Evolutionary conservation across 2,329 filamentous ascomycete species (phyloP), one percentile per base, ranked within the genome.

Genomic region (Zasmidium cellare): DNA sequence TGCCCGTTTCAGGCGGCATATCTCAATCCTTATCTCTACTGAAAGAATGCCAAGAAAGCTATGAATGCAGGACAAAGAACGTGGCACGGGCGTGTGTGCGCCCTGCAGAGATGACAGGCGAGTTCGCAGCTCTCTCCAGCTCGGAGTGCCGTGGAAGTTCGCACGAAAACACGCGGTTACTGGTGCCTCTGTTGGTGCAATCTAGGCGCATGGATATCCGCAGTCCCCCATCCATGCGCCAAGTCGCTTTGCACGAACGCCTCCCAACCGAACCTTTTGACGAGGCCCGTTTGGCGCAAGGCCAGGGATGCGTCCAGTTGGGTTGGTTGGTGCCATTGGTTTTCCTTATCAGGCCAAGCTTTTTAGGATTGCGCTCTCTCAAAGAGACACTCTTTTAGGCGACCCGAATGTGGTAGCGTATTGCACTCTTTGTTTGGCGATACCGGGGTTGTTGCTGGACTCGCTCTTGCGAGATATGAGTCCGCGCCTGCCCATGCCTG

Each of bases 261-360:
- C n/a, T n/a, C n/a, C n/a, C 25, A 28, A 28, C 6, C 25, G 25
- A 28, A 28, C n/a, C n/a, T n/a, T n/a, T n/a, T 14, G 35, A 41
- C 35, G 16, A 41, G 35, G 3, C 25, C 11, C 25, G 25, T 28
- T 14, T 41, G 35, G 12, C 35, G n/a, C 11, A 9, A 5, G 35
- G 35, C 7, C n/a, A 9, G n/a, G n/a, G 3, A 16, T 14, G 35
- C n/a, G n/a, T n/a, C n/a, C n/a, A n/a, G n/a, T n/a, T 41, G 7
- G 35, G 35, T 41, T 41, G 35, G 35, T 3, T 14, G 35, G 16
- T 41, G 35, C n/a, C n/a, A 14, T 9, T 14, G 11, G 35, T 41
- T 16, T 14, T 14, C 46, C 19, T 49, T 49, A 49, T 49, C 46
- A 49, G 46, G 46, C 46, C 46, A 49, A 49, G 46, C 46, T 49